These are phyloP conservation scores for Pleurotus citrinopileatus DNA, from an alignment of 768 basidiomycete genomes.

Conservation along the genomic window DNA sequence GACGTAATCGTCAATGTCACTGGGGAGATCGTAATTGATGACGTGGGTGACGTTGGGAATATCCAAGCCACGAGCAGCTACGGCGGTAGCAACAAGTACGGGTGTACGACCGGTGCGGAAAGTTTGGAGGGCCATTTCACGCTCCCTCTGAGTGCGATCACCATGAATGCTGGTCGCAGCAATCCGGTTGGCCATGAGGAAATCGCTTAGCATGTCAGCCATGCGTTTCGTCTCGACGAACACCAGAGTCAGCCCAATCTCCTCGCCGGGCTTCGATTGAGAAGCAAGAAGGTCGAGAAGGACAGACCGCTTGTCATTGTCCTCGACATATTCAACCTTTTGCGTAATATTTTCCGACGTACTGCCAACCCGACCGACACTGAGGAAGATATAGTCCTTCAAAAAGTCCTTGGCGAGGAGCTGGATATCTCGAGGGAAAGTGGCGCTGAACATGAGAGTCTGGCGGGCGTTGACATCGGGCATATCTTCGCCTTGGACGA, in stretches of 20 bases:
- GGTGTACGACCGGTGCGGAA: constrained; percentile 96
- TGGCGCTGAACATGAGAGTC: constrained; percentile 99
- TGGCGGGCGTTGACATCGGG: constrained; percentile 89
- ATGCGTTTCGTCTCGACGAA: constrained; percentile 99
- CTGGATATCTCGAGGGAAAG: constrained; percentile 99
- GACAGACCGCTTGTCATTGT: constrained; percentile 94
- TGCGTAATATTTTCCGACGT: constrained; percentile 99
- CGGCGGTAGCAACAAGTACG: constrained; percentile 96
- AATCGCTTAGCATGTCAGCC: constrained; percentile 98
- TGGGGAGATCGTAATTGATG: constrained; percentile 96
- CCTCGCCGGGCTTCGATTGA: constrained; percentile 50
- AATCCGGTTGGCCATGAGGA: constrained; percentile 78
- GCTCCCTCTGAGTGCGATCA: constrained; percentile 96
- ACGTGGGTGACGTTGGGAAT: constrained; percentile 99
- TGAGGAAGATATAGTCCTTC: constrained; percentile 98
- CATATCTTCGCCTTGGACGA: constrained; percentile 99
- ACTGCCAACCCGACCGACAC: constrained; percentile 96
- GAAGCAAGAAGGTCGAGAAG: constrained; percentile 91
- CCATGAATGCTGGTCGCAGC: constrained; percentile 97
- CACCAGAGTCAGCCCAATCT: constrained; percentile 82
- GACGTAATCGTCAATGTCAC: constrained; percentile 98
- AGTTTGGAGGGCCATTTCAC: constrained; percentile 91
- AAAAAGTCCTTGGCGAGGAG: constrained; percentile 94
- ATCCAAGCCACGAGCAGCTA: constrained; percentile 97
- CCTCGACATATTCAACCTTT: constrained; percentile 98